Base-by-base conservation (phyloP, 345 rosid genomes). In the Eucalyptus regnans region DNA sequence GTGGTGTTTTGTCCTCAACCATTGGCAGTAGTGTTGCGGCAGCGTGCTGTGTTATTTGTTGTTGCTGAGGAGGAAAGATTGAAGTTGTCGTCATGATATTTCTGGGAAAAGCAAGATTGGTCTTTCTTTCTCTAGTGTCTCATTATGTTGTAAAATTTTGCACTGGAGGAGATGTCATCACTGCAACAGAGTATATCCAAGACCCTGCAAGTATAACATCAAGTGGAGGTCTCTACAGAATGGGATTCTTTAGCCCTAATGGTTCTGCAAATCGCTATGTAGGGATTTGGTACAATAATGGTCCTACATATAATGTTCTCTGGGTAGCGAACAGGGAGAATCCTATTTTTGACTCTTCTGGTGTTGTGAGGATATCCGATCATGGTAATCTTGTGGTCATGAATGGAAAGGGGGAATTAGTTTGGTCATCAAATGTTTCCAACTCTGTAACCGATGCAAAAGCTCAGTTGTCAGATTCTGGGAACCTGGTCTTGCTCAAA, bases 241-340 rank as follows among this genome's bases (percentile, higher is more conserved):
- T 95, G 52, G 97, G 97, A 50, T 94, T 95, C 93, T 95, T 95
- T 89, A 94, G 92, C 89, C 97, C 95, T 27, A 90, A 50, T 8
- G 92, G 91, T 88, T 91, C 95, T 51, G 89, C 89, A 18, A 17
- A 89, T 88, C 89, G 93, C 44, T 95, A 93, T 68, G 95, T 90
- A 22, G 97, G 97, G 71, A 93, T 95, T 37, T 95, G 96, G 97
- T 94, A 33, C 37, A 3, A 90, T 10, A 87, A 89, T 15, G 15
- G 60, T 37, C 87, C 94, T 29, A 79, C 27, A 9, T 86, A 79
- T 51, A 88, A 91, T 48, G 89, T 91, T 48, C 89, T 94, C 43
- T 95, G 96, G 97, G 96, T 93, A 43, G 96, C 96, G 12, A 95
- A 95, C 87, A 91, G 90, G 89, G 91, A 93, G 90, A 71, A 79